Evolutionary conservation across 2,329 filamentous ascomycete genomes (phyloP), one percentile per base, ranked within the genome.

Genomic region (Phoma sp.): DNA sequence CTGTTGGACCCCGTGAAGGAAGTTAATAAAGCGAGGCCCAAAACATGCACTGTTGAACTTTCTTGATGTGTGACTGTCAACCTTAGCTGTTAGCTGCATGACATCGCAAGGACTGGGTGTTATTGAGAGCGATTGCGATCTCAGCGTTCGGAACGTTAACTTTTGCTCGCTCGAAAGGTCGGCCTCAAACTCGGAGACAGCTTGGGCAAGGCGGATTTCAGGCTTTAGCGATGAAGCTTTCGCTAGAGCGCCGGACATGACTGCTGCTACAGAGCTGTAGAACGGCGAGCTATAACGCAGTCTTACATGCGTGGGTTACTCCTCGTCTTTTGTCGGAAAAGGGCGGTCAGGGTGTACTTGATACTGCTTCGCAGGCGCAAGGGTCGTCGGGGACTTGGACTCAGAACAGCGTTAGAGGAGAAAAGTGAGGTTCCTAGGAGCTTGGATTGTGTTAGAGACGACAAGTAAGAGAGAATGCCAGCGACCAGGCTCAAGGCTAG

Each of bases 1-100:
- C 50, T 78, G 75, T 51, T 82, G 78, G 0, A 79, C 71, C 73
- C 65, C 9, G 78, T 57, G 0, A 81, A n/a, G 61, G 5, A 80
- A 64, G 38, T 76, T 80, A 0, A 69, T 76, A 6, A 24, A 24
- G 22, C 78, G 72, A 6, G 78, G 71, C 0, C 79, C 77, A 51
- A 78, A 73, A 48, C 77, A 79, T n/a, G 71, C 64, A 1, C 61
- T 54, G 0, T 55, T 50, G 3, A 49, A 49, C 4, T 64, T 71
- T n/a, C 21, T 39, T 27, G 31, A 55, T 43, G 44, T 43, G 13
- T 47, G 53, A 22, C 44, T 58, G 39, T 77, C 74, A 10, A 79
- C 69, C 32, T 78, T 71, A 2, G 76, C 77, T 0, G 76, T 78
- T 0, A 80, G 50, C 5, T 65, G 36, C 58, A 63, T 57, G 4